Evolutionary conservation across 371 early-diverging fungal species (phyloP).

Genomic region (Coemansia sp.): DNA sequence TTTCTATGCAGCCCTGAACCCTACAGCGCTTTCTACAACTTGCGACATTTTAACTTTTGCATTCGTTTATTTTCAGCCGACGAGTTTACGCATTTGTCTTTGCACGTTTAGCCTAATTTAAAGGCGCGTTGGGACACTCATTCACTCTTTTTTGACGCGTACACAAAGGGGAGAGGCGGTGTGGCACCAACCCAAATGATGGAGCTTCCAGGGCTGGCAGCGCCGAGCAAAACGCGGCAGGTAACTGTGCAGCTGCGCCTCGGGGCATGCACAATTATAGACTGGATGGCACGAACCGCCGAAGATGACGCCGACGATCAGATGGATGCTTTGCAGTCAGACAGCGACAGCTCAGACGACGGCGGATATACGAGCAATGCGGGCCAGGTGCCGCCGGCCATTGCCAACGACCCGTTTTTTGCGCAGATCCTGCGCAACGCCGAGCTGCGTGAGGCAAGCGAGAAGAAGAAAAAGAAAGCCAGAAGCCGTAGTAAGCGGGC

Average conservation of each 20-base stretch:
- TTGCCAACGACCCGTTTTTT: conserved; percentile 56
- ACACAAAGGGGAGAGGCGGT: neutral
- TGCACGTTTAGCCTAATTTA: too few relatives aligned
- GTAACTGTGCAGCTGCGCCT: conserved; percentile 32
- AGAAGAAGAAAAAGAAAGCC: conserved; percentile 23
- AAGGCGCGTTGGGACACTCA: too few relatives aligned
- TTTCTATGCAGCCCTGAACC: neutral
- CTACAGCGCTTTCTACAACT: neutral
- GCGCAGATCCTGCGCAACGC: conserved; percentile 52
- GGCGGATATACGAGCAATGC: conserved; percentile 43
- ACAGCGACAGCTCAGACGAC: conserved; percentile 26
- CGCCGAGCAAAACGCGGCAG: conserved; percentile 33
- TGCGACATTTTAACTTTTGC: neutral
- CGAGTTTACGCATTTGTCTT: neutral
- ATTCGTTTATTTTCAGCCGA: neutral
- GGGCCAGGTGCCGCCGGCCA: conserved; percentile 44
- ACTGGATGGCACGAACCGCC: conserved; percentile 26
- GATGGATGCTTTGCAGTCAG: conserved; percentile 11
- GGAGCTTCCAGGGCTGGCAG: conserved; percentile 29
- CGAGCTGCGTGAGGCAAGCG: conserved; percentile 45
- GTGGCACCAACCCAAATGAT: neutral
- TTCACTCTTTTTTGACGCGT: neutral
- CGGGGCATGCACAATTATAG: conserved; percentile 44
- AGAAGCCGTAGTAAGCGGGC: conserved; percentile 14
- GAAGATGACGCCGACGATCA: conserved; percentile 16